A percentile compares a stretch with the other conserved stretches of the same genome.
These are phyloP conservation scores for Boletus patriciae DNA, from an alignment of 768 basidiomycete species.

Conservation along the genomic window DNA sequence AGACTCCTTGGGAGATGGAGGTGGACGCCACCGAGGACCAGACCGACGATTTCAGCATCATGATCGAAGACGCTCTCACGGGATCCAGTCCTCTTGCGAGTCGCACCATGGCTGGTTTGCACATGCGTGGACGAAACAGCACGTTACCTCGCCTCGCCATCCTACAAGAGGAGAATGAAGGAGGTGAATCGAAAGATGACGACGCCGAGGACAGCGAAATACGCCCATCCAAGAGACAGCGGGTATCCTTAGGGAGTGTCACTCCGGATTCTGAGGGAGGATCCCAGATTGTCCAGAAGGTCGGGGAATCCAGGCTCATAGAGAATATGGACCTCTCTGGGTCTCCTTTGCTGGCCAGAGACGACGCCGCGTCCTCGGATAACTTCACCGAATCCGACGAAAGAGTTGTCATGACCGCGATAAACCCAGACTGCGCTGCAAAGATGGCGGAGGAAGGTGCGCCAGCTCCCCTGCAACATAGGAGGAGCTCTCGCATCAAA, in stretches of 20 bases:
- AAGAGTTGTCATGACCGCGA: not conserved
- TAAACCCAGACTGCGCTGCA: not conserved
- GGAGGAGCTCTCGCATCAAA: conserved; percentile 27
- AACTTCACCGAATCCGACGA: not conserved
- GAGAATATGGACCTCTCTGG: conserved; percentile 30
- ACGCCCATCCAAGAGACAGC: conserved; percentile 26
- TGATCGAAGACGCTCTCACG: conserved; percentile 17
- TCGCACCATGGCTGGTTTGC: conserved; percentile 13
- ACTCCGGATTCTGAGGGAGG: not conserved
- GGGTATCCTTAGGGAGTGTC: conserved; percentile 1
- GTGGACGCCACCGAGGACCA: conserved; percentile 10
- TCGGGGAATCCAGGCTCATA: conserved; percentile 20
- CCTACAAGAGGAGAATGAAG: conserved; percentile 32
- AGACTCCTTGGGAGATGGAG: conserved; percentile 28
- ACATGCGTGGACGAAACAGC: conserved; percentile 8
- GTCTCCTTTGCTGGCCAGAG: conserved; percentile 20
- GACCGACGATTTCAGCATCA: conserved; percentile 4
- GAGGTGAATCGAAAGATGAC: conserved; percentile 10
- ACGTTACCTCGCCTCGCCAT: conserved; percentile 18
- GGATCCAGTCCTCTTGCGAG: conserved; percentile 31
- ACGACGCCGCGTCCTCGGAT: not conserved
- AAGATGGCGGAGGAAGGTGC: not conserved
- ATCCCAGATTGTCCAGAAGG: not conserved
- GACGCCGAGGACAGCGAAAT: conserved; percentile 3
- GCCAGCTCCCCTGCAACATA: conserved; percentile 8